A percentile compares a stretch with the other conserved stretches of the same genome.
Evolutionary conservation across 2,329 filamentous ascomycete genomes (phyloP).

Genomic region (Verticillium alfalfae): DNA sequence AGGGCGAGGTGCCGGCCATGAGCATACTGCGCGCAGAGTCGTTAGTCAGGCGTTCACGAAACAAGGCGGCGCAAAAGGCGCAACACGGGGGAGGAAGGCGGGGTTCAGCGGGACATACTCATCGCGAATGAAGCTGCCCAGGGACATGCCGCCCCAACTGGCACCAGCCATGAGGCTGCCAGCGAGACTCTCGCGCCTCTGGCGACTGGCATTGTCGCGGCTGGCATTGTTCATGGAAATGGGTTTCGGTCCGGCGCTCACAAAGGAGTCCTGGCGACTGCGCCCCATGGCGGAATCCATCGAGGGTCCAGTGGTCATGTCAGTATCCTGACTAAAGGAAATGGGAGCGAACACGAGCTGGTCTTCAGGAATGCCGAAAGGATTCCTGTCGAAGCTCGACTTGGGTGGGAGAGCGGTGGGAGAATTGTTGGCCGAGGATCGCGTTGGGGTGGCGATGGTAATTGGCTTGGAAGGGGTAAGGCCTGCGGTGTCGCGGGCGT

Average conservation of each 20-base stretch:
- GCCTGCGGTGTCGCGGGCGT: conserved; percentile 13
- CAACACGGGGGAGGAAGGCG: neutral
- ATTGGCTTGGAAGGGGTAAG: conserved; percentile 27
- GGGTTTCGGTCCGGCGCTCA: conserved; percentile 59
- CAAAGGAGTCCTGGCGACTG: conserved; percentile 59
- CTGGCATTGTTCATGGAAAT: conserved; percentile 63
- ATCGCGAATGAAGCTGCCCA: conserved; percentile 94
- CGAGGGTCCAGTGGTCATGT: conserved; percentile 55
- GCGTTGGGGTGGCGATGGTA: conserved; percentile 20
- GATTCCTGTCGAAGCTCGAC: conserved; percentile 15
- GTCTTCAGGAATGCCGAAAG: conserved; percentile 18
- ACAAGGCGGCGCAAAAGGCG: neutral
- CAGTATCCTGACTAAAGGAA: conserved; percentile 26
- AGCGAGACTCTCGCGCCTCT: conserved; percentile 56
- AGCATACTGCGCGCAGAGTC: conserved; percentile 60
- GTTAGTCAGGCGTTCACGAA: neutral
- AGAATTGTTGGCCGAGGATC: conserved; percentile 12
- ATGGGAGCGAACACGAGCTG: conserved; percentile 17
- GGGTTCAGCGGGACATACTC: conserved; percentile 63
- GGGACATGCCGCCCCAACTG: conserved; percentile 95
- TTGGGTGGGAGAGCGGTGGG: conserved; percentile 17
- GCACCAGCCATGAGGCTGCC: conserved; percentile 72
- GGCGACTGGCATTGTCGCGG: conserved; percentile 51
- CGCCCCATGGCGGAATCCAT: conserved; percentile 55
- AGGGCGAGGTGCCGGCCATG: conserved; percentile 95